Base-by-base conservation (phyloP, 768 basidiomycete genomes). In the Candolleomyces efflorescens region DNA sequence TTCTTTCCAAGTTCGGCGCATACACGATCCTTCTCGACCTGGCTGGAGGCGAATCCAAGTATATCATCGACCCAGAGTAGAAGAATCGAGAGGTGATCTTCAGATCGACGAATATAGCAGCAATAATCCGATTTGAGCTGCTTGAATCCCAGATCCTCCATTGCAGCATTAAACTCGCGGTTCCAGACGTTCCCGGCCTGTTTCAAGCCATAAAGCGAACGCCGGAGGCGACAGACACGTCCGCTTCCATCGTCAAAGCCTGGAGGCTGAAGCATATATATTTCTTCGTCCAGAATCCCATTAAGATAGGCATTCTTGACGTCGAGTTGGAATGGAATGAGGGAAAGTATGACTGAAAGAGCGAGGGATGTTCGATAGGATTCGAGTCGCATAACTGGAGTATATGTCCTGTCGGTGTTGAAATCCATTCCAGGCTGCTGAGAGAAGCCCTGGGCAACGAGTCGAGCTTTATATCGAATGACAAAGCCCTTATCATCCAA, bases 151-250 rank as follows among this genome's bases (percentile, higher is more conserved):
- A 62, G 32, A 0, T 49, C 39, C 3, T 45, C 15, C 5, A 63
- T 46, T 6, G 44, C 50, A 7, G 26, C 44, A 45, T 62, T 36
- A 2, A 64, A 48, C 5, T 52, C 45, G 1, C 18, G 13, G 24
- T 64, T 64, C 74, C 75, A 78, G 15, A 68, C 56, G 13, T 65
- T 49, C 2, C 65, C 67, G 1, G 71, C 65, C 58, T 78, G 75
- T 23, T 73, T 72, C 7, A 74, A 63, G 0, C 75, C 72, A 63
- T 77, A 78, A 3, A 78, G 58, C 3, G 65, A 56, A 44, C 65
- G 59, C 10, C 58, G 57, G 9, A 74, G 63, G 5, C 41, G 53
- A 47, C 52, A 60, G 6, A 39, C 46, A 1, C 43, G 43, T 2
- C 63, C 64, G 13, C 63, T 59, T 9, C 62, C 56, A 12, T 59